A percentile compares a stretch with the other conserved stretches of the same genome.
phyloP scores from a whole-genome alignment of 176 grass and related monocot species.

The Rhynchospora breviuscula region DNA sequence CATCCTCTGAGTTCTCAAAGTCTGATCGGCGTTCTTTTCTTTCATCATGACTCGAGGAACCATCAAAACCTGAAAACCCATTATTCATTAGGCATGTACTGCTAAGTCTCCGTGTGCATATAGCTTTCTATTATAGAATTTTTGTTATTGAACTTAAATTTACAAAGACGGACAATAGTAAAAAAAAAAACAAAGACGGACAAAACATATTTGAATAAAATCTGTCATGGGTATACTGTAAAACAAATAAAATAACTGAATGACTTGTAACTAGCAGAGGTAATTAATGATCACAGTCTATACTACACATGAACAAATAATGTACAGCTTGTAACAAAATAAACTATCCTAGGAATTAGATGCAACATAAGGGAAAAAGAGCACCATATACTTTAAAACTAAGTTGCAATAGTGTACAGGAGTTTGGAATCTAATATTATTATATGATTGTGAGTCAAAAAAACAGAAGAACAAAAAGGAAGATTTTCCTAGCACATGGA shows the following conservation, averaged over 20 bases:
- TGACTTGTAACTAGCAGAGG: neutral
- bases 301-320: neutral
- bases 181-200: neutral
- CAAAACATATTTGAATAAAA: neutral
- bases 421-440: neutral
- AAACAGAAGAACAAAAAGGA: neutral
- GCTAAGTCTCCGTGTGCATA: neutral
- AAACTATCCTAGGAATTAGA: neutral
- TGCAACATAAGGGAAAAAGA: neutral
- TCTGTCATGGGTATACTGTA: neutral
- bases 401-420: neutral
- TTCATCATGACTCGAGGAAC: constrained; percentile 64
- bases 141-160: neutral
- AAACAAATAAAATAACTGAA: neutral
- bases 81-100: neutral
- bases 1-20: constrained; percentile 88
- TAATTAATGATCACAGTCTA: too few relatives aligned
- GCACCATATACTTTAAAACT: neutral
- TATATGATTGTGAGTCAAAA: neutral
- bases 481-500: neutral
- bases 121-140: neutral
- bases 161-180: neutral
- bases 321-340: neutral
- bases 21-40: constrained; percentile 65
- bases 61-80: constrained; percentile 65